Evolutionary conservation across 306 rosid species (phyloP).

Genomic region (Prunus mume): DNA sequence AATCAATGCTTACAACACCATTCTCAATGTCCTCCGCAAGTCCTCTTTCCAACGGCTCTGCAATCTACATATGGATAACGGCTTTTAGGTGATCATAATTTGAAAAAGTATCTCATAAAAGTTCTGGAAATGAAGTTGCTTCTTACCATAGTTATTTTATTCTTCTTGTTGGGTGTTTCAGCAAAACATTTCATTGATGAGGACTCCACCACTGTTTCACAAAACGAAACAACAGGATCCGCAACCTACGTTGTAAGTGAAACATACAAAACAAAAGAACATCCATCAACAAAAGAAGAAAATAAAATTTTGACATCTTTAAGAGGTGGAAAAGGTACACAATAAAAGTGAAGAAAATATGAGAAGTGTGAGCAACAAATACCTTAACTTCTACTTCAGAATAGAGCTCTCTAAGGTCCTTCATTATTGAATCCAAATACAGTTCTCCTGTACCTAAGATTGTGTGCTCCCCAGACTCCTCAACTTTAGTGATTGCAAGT

Average conservation of each 20-base stretch:
- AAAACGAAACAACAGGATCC: slow-evolving; percentile 95
- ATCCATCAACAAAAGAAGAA: slow-evolving; percentile 3
- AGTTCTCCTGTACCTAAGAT: slow-evolving; percentile 95
- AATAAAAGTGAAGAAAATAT: neutral
- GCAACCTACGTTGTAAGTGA: slow-evolving; percentile 64
- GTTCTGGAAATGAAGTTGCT: slow-evolving; percentile 17
- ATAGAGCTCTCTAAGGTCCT: slow-evolving; percentile 96
- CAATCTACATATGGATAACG: slow-evolving; percentile 52
- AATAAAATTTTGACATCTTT: neutral
- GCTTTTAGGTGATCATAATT: neutral
- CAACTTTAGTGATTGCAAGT: slow-evolving; percentile 92
- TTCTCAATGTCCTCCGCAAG: slow-evolving; percentile 98
- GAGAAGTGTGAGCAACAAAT: neutral
- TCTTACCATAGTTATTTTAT: slow-evolving; percentile 94
- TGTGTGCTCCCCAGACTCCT: slow-evolving; percentile 99
- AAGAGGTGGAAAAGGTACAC: neutral
- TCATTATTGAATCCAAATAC: slow-evolving; percentile 98
- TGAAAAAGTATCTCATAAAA: slow-evolving; percentile 3
- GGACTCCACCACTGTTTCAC: slow-evolving; percentile 97
- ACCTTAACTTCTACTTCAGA: slow-evolving; percentile 99
- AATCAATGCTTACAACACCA: slow-evolving; percentile 89
- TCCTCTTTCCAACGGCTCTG: slow-evolving; percentile 97
- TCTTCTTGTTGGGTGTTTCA: slow-evolving; percentile 97
- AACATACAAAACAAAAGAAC: slow-evolving; percentile 21
- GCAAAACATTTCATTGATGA: slow-evolving; percentile 99